Evolutionary conservation across 2,329 filamentous ascomycete genomes (phyloP), one percentile per base, ranked within the genome.

Genomic region (Xylaria arbuscula): DNA sequence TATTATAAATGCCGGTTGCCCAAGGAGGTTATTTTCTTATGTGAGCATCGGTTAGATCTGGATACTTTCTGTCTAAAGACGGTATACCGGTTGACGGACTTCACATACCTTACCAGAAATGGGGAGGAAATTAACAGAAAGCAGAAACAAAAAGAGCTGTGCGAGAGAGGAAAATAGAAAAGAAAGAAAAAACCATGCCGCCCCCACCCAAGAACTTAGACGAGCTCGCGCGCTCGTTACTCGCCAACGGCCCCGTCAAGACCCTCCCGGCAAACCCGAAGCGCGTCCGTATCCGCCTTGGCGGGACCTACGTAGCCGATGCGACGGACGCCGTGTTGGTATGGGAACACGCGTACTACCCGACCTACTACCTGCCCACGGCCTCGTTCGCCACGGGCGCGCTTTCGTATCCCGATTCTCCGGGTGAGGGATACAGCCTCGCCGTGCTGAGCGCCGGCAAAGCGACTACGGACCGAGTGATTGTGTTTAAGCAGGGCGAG

Each of bases 301-400:
- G 72, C 54, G 75, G 72, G 11, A 59, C 59, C 19, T 77, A 75
- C 67, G 65, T 81, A 22, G 78, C 77, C 10, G 80, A 81, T 66
- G 79, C 77, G 5, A 76, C 77, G 1, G 66, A 71, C 3, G 78
- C 79, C 17, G 57, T 76, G n/a, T 78, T 73, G 24, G 77, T 81
- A 51, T 81, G 79, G 80, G 80, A 81, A 68, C 77, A 79, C 48
- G 70, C 67, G 15, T 78, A 75, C 58, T 80, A 78, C 61, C 80
- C 79, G 5, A 70, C 70, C 19, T 80, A 76, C 68, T 81, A 81
- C 62, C 19, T 81, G 11, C 79, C 79, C 0, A 32, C 70, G 22
- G 36, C 54, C 0, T 71, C 74, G 6, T 70, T 80, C 42, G 42
- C 65, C 3, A 19, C 45, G 5, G 72, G 70, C 24, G 54, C 50